Base-by-base conservation (phyloP, 306 rosid genomes). In the Arachis hypogaea region DNA sequence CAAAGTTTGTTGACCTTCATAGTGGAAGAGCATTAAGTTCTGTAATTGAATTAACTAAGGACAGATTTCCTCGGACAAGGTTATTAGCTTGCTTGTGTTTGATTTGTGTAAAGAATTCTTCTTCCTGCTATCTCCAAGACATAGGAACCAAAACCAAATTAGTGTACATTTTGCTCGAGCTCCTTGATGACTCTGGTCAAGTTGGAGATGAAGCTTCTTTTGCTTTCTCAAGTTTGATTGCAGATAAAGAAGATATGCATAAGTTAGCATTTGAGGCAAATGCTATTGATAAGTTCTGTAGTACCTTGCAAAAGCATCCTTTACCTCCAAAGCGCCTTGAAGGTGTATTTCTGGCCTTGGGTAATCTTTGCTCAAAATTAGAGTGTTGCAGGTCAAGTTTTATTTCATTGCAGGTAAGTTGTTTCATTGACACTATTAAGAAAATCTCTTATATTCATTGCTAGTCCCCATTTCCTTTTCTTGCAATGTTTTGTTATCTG, bases 121-220 rank as follows among this genome's bases (percentile, higher is more conserved):
- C 92, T 33, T 71, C 92, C 40, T 74, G 82, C 83, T 66, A 82
- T 81, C 82, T 94, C 75, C 96, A 89, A 80, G 96, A 91, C 68
- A 54, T 85, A 63, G 94, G 90, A 73, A 88, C 88, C 72, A 91
- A 86, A 81, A 85, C 83, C 65, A 88, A 94, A 81, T 81, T 94
- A 89, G 87, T 94, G 42, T 36, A 86, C 75, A 84, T 87, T 78
- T 86, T 94, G 81, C 98, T 94, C 58, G 97, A 94, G 86, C 96
- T 94, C 77, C 89, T 89, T 69, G 96, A 91, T 76, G 96, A 89
- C 78, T 86, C 87, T 33, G 88, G 93, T 82, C 95, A 84, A 83
- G 93, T 91, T 66, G 98, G 97, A 80, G 97, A 91, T 55, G 98
- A 94, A 60, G 91, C 98, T 69, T 79, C 96, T 22, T 89, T 83